Evolutionary conservation across 768 basidiomycete species (phyloP).

Genomic region (Calocybe gangraenosa): DNA sequence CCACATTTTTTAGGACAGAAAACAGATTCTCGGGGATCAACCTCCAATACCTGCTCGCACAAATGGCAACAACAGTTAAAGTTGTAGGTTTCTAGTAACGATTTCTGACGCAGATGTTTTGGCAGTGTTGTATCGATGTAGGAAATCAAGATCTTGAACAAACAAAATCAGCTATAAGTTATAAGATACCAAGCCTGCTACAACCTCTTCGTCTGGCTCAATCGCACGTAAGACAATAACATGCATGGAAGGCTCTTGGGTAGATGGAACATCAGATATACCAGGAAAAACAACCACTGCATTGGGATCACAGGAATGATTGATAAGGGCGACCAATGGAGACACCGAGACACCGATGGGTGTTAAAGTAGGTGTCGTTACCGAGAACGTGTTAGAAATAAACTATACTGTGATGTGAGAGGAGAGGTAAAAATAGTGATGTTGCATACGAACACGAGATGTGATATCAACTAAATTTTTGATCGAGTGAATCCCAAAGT

Average conservation of each 20-base stretch:
- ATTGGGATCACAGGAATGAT: conserved; percentile 88
- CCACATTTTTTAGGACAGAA: conserved; percentile 69
- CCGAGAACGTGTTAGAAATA: conserved; percentile 85
- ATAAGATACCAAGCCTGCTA: conserved; percentile 5
- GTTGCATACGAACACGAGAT: conserved; percentile 51
- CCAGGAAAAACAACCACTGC: conserved; percentile 90
- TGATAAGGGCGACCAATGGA: conserved; percentile 74
- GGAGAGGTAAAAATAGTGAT: neutral
- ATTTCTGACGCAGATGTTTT: conserved; percentile 42
- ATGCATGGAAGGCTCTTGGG: conserved; percentile 61
- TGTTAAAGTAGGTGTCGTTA: conserved; percentile 72
- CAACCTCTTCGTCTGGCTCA: conserved; percentile 63
- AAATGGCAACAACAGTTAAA: conserved; percentile 71
- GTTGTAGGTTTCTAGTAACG: conserved; percentile 69
- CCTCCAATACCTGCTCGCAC: conserved; percentile 32
- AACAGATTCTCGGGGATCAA: conserved; percentile 68
- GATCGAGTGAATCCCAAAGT: conserved; percentile 52
- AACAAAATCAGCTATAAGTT: neutral
- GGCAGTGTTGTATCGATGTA: conserved; percentile 87
- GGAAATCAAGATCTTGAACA: conserved; percentile 63
- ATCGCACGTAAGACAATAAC: conserved; percentile 72
- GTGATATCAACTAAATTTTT: conserved; percentile 66
- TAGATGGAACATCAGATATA: conserved; percentile 25
- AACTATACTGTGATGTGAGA: conserved; percentile 49
- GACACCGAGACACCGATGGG: conserved; percentile 86